Evolutionary conservation across 495 filamentous ascomycete genomes (phyloP).

Genomic region (Ramalina peruviana): DNA sequence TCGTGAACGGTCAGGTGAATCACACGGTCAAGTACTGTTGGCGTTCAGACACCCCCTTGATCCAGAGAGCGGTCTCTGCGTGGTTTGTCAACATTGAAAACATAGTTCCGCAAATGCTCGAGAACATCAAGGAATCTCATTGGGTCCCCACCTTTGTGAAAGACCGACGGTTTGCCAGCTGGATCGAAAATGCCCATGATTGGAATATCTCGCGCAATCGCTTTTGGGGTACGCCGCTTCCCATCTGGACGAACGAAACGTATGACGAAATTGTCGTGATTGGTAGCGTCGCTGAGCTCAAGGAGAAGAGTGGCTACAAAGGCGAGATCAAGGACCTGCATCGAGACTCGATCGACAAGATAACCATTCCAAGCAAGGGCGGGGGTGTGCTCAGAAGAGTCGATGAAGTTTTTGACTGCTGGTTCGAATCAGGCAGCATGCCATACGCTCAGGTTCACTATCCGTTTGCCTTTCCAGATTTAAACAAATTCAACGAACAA

Average conservation of each 20-base stretch:
- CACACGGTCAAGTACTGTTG: constrained; percentile 96
- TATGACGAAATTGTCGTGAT: constrained; percentile 75
- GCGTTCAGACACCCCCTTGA: constrained; percentile 87
- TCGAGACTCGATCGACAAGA: constrained; percentile 86
- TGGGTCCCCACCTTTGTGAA: constrained; percentile 93
- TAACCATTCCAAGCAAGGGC: constrained; percentile 86
- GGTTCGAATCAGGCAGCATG: constrained; percentile 93
- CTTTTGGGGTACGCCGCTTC: constrained; percentile 95
- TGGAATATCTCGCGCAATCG: constrained; percentile 95
- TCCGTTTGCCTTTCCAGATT: constrained; percentile 81
- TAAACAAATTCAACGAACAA: constrained; percentile 48
- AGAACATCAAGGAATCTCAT: constrained; percentile 79
- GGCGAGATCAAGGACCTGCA: constrained; percentile 85
- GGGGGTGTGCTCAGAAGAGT: constrained; percentile 72
- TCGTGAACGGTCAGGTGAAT: constrained; percentile 81
- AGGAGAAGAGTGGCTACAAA: constrained; percentile 69
- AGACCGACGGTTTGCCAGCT: constrained; percentile 74
- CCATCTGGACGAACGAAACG: constrained; percentile 85
- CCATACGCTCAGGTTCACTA: constrained; percentile 89
- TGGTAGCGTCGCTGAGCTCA: constrained; percentile 75
- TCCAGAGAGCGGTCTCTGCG: constrained; percentile 84
- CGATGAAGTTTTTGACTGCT: constrained; percentile 94
- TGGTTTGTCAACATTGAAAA: constrained; percentile 88
- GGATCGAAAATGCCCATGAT: constrained; percentile 85
- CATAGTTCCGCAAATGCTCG: constrained; percentile 79